A percentile compares a stretch with the other conserved stretches of the same genome.
These are phyloP conservation scores for Mucor circinelloides DNA, from an alignment of 371 early-diverging fungal genomes.

Conservation along the genomic window DNA sequence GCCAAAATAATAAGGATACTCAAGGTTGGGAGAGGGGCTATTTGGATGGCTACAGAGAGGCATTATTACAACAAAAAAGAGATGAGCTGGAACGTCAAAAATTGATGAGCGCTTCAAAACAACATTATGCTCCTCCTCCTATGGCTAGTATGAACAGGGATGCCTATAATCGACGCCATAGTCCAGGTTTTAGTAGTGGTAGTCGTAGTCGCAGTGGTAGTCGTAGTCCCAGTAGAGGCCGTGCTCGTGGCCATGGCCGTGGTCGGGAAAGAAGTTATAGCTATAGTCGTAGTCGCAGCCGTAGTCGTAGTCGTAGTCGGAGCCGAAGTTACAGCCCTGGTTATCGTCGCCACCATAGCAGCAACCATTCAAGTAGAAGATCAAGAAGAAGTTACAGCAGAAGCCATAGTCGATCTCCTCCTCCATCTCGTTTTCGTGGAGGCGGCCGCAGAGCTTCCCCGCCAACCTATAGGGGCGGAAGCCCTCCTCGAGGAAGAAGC, in stretches of 20 bases:
- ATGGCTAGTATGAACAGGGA: conserved; percentile 1
- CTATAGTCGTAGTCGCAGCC: conserved; percentile 2
- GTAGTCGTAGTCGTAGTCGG: background rate
- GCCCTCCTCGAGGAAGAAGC: conserved; percentile 9
- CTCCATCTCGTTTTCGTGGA: background rate
- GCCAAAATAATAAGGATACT: conserved; percentile 30
- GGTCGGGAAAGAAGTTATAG: background rate
- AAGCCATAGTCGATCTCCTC: conserved; percentile 17
- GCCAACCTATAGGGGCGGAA: conserved; percentile 14
- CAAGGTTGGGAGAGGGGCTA: conserved; percentile 67
- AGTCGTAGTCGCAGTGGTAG: conserved; percentile 7
- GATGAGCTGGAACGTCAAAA: background rate
- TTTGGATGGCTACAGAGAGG: conserved; percentile 43
- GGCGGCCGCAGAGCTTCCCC: conserved; percentile 3
- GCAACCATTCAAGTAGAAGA: conserved; percentile 4
- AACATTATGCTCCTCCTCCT: background rate
- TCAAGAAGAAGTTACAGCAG: background rate
- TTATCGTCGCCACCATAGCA: conserved; percentile 12
- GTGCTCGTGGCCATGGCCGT: conserved; percentile 9
- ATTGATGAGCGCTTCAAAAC: background rate
- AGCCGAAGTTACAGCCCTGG: conserved; percentile 12
- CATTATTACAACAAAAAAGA: conserved; percentile 11
- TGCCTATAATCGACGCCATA: conserved; percentile 2
- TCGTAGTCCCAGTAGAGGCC: conserved; percentile 10
- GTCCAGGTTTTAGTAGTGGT: conserved; percentile 5